Evolutionary conservation across 257 asterid genomes (phyloP), one percentile per base, ranked within the genome.

Genomic region (Catharanthus roseus): DNA sequence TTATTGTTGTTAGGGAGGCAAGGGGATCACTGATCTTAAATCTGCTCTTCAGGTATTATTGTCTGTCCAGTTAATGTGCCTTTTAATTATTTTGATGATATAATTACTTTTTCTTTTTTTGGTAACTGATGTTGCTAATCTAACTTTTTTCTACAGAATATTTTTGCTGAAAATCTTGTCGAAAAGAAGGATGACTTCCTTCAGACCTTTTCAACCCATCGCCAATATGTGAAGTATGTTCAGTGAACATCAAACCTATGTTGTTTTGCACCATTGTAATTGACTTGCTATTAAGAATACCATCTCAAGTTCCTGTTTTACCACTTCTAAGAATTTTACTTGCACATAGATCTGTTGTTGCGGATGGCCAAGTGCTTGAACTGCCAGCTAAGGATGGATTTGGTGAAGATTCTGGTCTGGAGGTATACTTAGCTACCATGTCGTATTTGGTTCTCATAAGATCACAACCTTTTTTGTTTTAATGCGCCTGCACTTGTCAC

Each of bases 1-100:
- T 68, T 72, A 47, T 70, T 68, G 60, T 79, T 81, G 42, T 60
- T 72, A 90, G 99, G 96, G 95, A 63, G 99, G 97, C 83, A 89
- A 85, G 77, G 99, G 99, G 58, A 79, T 89, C 81, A 95, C 99
- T 70, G 91, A 89, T 75, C 85, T 95, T 65, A 88, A 87, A 82
- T 79, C 92, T 72, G 82, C 89, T 71, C 91, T 95, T 79, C 82
- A 82, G 99, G 97, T 95, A 84, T 63, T 57, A 29, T 42, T 74
- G 15, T 49, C 55, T 53, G n/a, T 62, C 13, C 28, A 9, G 21
- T 70, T 16, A n/a, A 23, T 58, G 9, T 26, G 7, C 54, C 65
- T 8, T 38, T 65, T 67, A 57, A 70, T 79, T 29, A 21, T 8
- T 34, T 61, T 19, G 44, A 34, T 34, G 45, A 61, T 55, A 6